Conservation (phyloP, 495 filamentous ascomycete genomes). For the Daldinia loculata region DNA sequence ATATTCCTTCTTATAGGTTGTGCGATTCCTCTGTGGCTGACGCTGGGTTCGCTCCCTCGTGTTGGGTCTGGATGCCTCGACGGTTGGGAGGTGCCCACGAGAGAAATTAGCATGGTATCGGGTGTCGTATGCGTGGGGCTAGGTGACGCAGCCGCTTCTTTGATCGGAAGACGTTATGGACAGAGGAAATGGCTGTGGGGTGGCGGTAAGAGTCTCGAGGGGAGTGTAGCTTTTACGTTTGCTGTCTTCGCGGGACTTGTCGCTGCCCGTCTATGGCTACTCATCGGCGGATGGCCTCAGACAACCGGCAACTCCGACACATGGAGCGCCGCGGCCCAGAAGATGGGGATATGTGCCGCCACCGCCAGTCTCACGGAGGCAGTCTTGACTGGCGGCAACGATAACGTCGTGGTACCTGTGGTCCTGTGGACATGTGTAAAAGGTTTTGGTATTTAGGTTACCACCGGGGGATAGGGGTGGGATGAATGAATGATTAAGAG, state of each 20-base stretch:
- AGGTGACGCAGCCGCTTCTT: conserved; percentile 92
- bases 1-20: conserved; percentile 98
- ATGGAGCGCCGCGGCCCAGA: conserved; percentile 50
- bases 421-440: conserved; percentile 91
- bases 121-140: conserved; percentile 94
- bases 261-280: conserved; percentile 77
- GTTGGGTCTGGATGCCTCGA: conserved; percentile 59
- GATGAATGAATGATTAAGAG: not conserved
- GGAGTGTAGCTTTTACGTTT: conserved; percentile 81
- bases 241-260: conserved; percentile 80
- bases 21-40: conserved; percentile 92
- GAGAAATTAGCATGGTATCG: conserved; percentile 86
- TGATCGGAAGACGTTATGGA: conserved; percentile 89
- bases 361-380: conserved; percentile 93
- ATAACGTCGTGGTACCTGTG: conserved; percentile 98
- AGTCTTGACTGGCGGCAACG: conserved; percentile 95
- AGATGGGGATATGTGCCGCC: conserved; percentile 72
- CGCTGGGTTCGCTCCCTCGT: conserved; percentile 70
- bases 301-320: conserved; percentile 33
- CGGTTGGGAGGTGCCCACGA: conserved; percentile 74
- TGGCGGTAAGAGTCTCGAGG: conserved; percentile 94
- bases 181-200: conserved; percentile 94
- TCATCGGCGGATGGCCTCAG: conserved; percentile 72
- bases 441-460: conserved; percentile 69
- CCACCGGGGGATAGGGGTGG: conserved; percentile 4